phyloP scores from a whole-genome alignment of 2,329 filamentous ascomycete species.

The Nemania sp. region DNA sequence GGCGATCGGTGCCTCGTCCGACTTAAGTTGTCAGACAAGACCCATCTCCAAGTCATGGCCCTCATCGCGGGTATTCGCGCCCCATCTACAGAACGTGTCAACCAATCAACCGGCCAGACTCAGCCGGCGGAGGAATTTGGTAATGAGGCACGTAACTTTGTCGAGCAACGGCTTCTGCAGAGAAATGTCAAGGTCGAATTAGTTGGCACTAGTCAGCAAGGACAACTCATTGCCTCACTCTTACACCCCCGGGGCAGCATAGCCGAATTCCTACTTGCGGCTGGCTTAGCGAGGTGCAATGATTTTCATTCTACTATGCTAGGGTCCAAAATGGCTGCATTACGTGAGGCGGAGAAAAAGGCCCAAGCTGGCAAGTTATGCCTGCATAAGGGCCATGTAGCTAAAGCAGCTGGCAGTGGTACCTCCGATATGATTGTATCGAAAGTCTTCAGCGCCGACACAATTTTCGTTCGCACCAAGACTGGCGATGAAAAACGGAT shows the following conservation, averaged over 20 bases:
- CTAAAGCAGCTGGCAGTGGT: constrained; percentile 64
- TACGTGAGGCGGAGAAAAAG: constrained; percentile 83
- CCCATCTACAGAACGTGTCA: constrained; percentile 84
- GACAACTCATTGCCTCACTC: constrained; percentile 85
- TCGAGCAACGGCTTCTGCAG: constrained; percentile 84
- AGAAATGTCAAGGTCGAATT: constrained; percentile 81
- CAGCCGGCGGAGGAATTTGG: constrained; percentile 88
- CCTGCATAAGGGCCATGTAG: constrained; percentile 79
- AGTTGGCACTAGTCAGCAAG: constrained; percentile 85
- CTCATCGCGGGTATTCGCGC: constrained; percentile 87
- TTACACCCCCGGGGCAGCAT: constrained; percentile 92
- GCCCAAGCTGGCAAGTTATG: constrained; percentile 78
- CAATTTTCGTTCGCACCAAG: constrained; percentile 84
- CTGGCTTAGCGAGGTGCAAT: constrained; percentile 87
- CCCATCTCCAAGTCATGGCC: constrained; percentile 87
- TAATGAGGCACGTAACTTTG: constrained; percentile 84
- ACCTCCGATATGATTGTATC: constrained; percentile 81
- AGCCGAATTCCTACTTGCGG: constrained; percentile 84
- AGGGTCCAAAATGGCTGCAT: constrained; percentile 80
- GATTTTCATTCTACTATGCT: constrained; percentile 95
- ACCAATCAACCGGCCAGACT: constrained; percentile 70
- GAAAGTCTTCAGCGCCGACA: constrained; percentile 86
- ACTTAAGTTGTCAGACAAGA: constrained; percentile 75
- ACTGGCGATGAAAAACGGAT: constrained; percentile 84
- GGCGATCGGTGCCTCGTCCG: constrained; percentile 89